Evolutionary conservation across 148 eudicot species (phyloP).

Genomic region (Euryodendron excelsum): DNA sequence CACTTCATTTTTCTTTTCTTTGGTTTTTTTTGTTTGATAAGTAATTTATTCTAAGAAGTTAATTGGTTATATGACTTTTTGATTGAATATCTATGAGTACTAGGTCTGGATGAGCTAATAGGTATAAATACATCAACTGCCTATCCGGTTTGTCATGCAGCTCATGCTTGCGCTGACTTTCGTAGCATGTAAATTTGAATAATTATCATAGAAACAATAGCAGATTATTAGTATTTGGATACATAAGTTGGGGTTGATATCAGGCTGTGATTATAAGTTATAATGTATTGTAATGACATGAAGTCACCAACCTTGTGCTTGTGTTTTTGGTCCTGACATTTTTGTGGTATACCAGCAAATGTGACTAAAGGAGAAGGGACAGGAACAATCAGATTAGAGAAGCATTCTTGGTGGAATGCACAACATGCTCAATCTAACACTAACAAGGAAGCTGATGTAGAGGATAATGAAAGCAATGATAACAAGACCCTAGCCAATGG

Average conservation of each 20-base stretch:
- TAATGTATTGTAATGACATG: neutral
- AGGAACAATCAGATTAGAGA: constrained; percentile 29
- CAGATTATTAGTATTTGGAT: too few relatives aligned
- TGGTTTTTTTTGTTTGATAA: too few relatives aligned
- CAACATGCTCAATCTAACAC: constrained; percentile 26
- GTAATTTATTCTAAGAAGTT: too few relatives aligned
- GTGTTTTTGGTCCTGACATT: constrained; percentile 3
- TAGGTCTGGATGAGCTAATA: neutral
- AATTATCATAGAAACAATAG: neutral
- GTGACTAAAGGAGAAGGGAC: constrained; percentile 26
- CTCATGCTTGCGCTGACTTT: neutral
- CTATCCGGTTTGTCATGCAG: neutral
- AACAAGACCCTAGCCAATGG: constrained; percentile 26
- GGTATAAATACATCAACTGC: neutral
- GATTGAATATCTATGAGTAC: too few relatives aligned
- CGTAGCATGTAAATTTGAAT: neutral
- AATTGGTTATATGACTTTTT: too few relatives aligned
- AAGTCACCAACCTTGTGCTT: constrained; percentile 11
- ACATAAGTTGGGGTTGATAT: too few relatives aligned
- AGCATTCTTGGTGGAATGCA: constrained; percentile 25
- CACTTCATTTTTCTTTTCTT: too few relatives aligned
- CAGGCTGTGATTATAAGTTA: too few relatives aligned
- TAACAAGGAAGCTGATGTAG: constrained; percentile 31
- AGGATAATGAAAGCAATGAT: constrained; percentile 31
- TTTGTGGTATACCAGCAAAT: constrained; percentile 22